Conservation (phyloP, 352 stramenopile genomes). For the Thalassiosira sp. region DNA sequence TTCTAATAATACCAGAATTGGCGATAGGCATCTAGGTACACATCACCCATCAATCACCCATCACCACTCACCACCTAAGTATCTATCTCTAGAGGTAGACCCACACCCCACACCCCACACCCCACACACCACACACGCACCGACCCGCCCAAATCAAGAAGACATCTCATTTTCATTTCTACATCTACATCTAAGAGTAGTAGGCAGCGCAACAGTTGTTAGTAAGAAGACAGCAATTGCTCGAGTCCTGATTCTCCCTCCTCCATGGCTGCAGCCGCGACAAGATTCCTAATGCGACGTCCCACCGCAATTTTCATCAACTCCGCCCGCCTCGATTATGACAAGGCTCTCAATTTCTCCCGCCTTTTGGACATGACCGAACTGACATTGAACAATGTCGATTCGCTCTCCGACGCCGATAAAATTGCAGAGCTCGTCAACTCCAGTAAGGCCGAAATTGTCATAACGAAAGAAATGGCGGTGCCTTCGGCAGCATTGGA, state of each 20-base stretch:
- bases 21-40: too few relatives aligned
- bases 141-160: too few relatives aligned
- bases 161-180: too few relatives aligned
- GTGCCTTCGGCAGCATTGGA: slow-evolving; percentile 54
- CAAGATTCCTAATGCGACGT: slow-evolving; percentile 34
- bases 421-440: slow-evolving; percentile 70
- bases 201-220: too few relatives aligned
- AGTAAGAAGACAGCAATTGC: too few relatives aligned
- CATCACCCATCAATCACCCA: too few relatives aligned
- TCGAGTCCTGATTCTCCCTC: background rate
- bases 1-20: too few relatives aligned
- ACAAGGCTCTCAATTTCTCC: slow-evolving; percentile 67
- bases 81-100: too few relatives aligned
- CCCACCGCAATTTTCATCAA: slow-evolving; percentile 76
- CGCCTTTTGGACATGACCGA: slow-evolving; percentile 48
- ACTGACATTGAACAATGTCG: slow-evolving; percentile 59
- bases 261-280: slow-evolving; percentile 10
- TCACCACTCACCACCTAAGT: too few relatives aligned
- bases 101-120: too few relatives aligned
- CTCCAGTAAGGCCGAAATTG: slow-evolving; percentile 67
- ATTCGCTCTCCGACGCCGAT: slow-evolving; percentile 59
- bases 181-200: too few relatives aligned
- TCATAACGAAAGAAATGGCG: slow-evolving; percentile 83
- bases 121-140: too few relatives aligned
- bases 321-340: slow-evolving; percentile 72